Percentiles rank a stretch among this genome's conserved stretches.
These are phyloP conservation scores for Mixia osmundae DNA, from an alignment of 1,284 basidiomycete genomes.

Conservation along the genomic window DNA sequence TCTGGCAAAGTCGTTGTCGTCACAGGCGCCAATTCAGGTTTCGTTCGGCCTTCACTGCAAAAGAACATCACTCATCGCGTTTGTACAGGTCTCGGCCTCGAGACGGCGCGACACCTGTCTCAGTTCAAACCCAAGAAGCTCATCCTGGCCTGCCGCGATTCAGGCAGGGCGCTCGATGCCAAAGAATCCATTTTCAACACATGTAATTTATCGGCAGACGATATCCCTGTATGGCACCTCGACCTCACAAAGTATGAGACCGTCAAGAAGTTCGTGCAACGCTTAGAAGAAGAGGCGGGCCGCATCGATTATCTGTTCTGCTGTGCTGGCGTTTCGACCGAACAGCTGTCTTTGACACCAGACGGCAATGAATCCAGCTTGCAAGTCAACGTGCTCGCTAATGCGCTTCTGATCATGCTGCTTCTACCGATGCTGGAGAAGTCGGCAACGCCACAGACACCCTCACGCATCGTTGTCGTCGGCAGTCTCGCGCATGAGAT, in stretches of 20 bases:
- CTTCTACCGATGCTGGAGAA: slow-evolving; percentile 8
- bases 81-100: slow-evolving; percentile 5
- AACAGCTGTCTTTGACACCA: neutral
- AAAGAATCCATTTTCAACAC: slow-evolving; percentile 1
- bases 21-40: slow-evolving; percentile 20
- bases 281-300: neutral
- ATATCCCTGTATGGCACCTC: slow-evolving; percentile 11
- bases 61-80: neutral
- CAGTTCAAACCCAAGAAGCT: slow-evolving; percentile 3
- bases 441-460: slow-evolving; percentile 5
- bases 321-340: slow-evolving; percentile 4
- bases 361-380: slow-evolving; percentile 11
- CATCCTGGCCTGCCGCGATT: slow-evolving; percentile 10
- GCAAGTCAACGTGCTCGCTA: slow-evolving; percentile 13
- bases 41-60: neutral
- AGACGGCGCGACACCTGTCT: slow-evolving; percentile 10
- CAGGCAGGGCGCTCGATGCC: slow-evolving; percentile 4
- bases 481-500: slow-evolving; percentile 12
- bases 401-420: slow-evolving; percentile 10
- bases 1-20: slow-evolving; percentile 21
- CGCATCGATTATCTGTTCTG: neutral
- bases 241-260: slow-evolving; percentile 12
- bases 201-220: neutral
- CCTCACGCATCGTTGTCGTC: neutral
- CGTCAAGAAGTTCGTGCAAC: slow-evolving; percentile 12